Conservation (phyloP, 331 rosid genomes). For the Rosa hybrid region DNA sequence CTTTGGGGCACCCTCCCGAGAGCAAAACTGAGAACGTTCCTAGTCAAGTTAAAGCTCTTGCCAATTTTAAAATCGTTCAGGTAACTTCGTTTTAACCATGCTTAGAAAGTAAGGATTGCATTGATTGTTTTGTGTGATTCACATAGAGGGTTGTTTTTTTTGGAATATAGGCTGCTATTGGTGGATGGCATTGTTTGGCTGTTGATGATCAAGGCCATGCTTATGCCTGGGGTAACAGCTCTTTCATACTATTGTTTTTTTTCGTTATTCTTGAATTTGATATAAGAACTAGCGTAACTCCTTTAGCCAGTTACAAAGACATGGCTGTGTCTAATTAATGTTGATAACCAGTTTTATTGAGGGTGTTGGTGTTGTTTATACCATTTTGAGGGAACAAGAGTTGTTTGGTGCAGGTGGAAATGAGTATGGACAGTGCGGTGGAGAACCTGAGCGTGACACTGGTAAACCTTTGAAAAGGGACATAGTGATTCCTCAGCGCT, state of each 20-base stretch:
- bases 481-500: constrained; percentile 85
- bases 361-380: too few relatives aligned
- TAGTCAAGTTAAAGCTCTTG: constrained; percentile 88
- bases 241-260: background rate
- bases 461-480: constrained; percentile 85
- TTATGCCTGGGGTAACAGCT: constrained; percentile 83
- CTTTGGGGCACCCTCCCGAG: constrained; percentile 85
- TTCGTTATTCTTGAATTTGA: background rate
- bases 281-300: background rate
- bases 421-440: constrained; percentile 99
- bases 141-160: constrained; percentile 7
- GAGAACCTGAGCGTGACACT: constrained; percentile 86
- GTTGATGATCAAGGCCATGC: constrained; percentile 98
- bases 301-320: too few relatives aligned
- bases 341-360: too few relatives aligned
- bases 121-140: background rate
- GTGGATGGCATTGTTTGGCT: constrained; percentile 99
- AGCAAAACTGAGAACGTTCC: constrained; percentile 88
- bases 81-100: constrained; percentile 28
- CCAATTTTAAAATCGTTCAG: constrained; percentile 77
- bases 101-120: background rate
- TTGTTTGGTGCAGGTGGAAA: constrained; percentile 71
- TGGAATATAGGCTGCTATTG: constrained; percentile 81
- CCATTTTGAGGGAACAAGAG: background rate
- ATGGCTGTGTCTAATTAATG: too few relatives aligned